phyloP scores from a whole-genome alignment of 2,329 filamentous ascomycete species.

The Hypoxylon sp. region DNA sequence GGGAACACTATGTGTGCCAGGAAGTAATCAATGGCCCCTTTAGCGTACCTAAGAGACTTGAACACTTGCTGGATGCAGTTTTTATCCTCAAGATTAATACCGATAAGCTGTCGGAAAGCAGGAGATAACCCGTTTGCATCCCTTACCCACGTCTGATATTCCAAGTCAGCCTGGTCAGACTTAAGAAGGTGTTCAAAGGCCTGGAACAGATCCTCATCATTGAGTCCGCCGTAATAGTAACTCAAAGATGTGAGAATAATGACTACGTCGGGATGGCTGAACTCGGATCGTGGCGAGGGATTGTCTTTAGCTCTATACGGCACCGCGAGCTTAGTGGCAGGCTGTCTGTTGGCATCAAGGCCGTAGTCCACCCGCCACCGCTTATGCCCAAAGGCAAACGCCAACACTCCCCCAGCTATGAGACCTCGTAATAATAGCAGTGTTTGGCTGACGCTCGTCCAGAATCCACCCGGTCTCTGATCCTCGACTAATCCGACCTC shows the following conservation, averaged over 20 bases:
- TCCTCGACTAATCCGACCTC: conserved; percentile 58
- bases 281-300: conserved; percentile 70
- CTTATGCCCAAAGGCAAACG: conserved; percentile 69
- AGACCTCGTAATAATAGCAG: conserved; percentile 70
- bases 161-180: conserved; percentile 65
- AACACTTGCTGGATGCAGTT: conserved; percentile 68
- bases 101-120: conserved; percentile 60
- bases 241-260: conserved; percentile 69
- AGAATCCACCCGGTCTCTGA: conserved; percentile 53
- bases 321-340: conserved; percentile 66
- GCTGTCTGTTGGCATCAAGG: conserved; percentile 60
- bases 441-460: conserved; percentile 53
- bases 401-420: conserved; percentile 68
- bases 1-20: conserved; percentile 72
- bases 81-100: conserved; percentile 72
- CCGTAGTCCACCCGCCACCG: conserved; percentile 78
- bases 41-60: conserved; percentile 66
- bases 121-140: conserved; percentile 54
- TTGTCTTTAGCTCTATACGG: conserved; percentile 73
- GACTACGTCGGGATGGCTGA: conserved; percentile 73
- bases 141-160: conserved; percentile 67
- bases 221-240: conserved; percentile 71
- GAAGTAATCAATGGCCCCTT: conserved; percentile 74
- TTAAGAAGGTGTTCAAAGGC: conserved; percentile 64
- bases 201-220: conserved; percentile 63